Base-by-base conservation (phyloP, 179 eudicot species). In the Drosera spatulata region DNA sequence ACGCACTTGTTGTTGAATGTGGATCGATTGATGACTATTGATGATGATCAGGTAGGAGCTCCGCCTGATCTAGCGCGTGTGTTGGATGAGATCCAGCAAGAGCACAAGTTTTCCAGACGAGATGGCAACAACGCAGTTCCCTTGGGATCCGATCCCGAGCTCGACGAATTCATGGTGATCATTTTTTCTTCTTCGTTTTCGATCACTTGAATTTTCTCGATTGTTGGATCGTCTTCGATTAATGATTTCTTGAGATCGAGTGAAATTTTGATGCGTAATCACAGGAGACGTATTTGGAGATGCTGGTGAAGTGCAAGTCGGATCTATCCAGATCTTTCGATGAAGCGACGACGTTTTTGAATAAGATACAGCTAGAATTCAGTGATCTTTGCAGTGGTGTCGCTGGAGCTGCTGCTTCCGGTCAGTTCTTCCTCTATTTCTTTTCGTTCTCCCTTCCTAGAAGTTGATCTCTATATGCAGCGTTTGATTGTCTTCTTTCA, bases 241-340 rank as follows among this genome's bases (percentile, higher is more conserved):
- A 0, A 22, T 22, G 33, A 22, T 22, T 22, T 22, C 33, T 22
- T 22, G 33, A 22, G 33, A 22, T 22, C n/a, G 33, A 22, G 33
- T 22, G 33, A 22, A 22, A 22, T 22, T 22, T 22, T 22, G 33
- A 22, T 22, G 33, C 33, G 33, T 22, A 22, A 22, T 22, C 9
- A 8, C 60, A 91, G 98, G 91, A 88, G 61, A 77, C 80, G 33
- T 91, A 85, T 65, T 82, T 80, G 64, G 90, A 89, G 42, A 66
- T 88, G 60, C 64, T 93, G 83, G 74, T 78, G 64, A 93, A 89
- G 69, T 89, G 79, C 69, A 93, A 89, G 70, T 76, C 83, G 33
- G 99, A 93, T 80, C 82, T 93, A 7, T 70, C 95, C 7, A 79
- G 80, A 77, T 93, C 96, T 8, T 93, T 93, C 13, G 86, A 84